Conservation (phyloP, 805 yeast species). For the Schwanniomyces yamadae region DNA sequence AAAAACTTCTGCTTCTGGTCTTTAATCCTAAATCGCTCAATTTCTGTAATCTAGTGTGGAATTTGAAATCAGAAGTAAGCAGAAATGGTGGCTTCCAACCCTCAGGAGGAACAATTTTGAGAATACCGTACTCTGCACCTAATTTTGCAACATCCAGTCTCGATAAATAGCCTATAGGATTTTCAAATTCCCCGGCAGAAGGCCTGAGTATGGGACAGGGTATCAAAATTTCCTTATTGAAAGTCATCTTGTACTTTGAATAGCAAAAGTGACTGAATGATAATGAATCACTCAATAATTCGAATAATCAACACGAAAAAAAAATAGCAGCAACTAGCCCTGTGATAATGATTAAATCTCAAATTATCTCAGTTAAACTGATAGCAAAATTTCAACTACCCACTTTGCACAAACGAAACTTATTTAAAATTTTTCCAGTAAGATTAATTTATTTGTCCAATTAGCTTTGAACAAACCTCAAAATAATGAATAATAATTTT, state of each 20-base stretch:
- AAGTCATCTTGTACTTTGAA: conserved; percentile 5
- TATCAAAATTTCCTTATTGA: conserved; percentile 12
- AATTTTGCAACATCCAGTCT: conserved; percentile 36
- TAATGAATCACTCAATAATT: background rate
- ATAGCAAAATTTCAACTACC: too few relatives aligned
- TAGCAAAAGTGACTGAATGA: background rate
- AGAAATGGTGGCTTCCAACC: conserved; percentile 58
- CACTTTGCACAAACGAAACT: too few relatives aligned
- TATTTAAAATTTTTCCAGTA: too few relatives aligned
- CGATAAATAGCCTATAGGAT: conserved; percentile 51
- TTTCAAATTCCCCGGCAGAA: conserved; percentile 40
- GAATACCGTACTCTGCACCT: conserved; percentile 50
- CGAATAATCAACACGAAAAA: too few relatives aligned
- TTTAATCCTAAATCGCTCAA: conserved; percentile 61
- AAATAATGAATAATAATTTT: too few relatives aligned
- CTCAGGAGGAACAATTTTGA: conserved; percentile 52
- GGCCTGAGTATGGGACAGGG: conserved; percentile 54
- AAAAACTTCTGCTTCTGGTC: conserved; percentile 62
- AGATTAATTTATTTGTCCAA: too few relatives aligned
- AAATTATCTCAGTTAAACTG: too few relatives aligned
- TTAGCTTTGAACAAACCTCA: too few relatives aligned
- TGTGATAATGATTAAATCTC: too few relatives aligned
- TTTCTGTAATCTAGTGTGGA: conserved; percentile 68
- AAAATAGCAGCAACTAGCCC: too few relatives aligned
- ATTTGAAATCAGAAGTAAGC: conserved; percentile 53